These are phyloP conservation scores for Mariannaea sp. DNA, from an alignment of 2,329 filamentous ascomycete species.

Conservation along the genomic window DNA sequence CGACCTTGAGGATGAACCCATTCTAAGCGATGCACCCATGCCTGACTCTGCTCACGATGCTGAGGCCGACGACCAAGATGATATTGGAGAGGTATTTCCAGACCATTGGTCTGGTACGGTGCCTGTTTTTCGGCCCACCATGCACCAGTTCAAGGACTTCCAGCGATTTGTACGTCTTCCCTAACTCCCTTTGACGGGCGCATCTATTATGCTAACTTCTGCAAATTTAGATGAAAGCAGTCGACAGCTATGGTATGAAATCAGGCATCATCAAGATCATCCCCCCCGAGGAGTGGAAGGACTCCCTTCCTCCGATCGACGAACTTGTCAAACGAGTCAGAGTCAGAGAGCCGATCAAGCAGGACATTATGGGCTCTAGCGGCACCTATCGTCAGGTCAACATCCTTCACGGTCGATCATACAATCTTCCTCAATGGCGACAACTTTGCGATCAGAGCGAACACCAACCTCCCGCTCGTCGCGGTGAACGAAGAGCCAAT, in stretches of 20 bases:
- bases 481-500: conserved; percentile 77
- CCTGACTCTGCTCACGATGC: conserved; percentile 29
- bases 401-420: conserved; percentile 92
- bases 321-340: conserved; percentile 88
- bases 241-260: conserved; percentile 95
- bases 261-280: conserved; percentile 97
- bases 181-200: not conserved
- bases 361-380: conserved; percentile 95
- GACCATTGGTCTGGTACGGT: conserved; percentile 91
- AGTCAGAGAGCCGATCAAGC: conserved; percentile 96
- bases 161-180: conserved; percentile 74
- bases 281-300: conserved; percentile 90
- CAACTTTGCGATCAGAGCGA: conserved; percentile 91
- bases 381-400: conserved; percentile 97
- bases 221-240: conserved; percentile 67
- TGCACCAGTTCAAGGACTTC: conserved; percentile 94
- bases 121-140: conserved; percentile 92
- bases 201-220: conserved; percentile 36
- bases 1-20: conserved; percentile 59
- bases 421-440: conserved; percentile 97
- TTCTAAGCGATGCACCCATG: conserved; percentile 43
- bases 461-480: conserved; percentile 89
- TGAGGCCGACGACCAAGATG: conserved; percentile 47
- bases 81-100: conserved; percentile 79
- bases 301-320: conserved; percentile 76